These are phyloP conservation scores for Gamsiella multidivaricata DNA, from an alignment of 192 early-diverging fungal species.

Conservation along the genomic window DNA sequence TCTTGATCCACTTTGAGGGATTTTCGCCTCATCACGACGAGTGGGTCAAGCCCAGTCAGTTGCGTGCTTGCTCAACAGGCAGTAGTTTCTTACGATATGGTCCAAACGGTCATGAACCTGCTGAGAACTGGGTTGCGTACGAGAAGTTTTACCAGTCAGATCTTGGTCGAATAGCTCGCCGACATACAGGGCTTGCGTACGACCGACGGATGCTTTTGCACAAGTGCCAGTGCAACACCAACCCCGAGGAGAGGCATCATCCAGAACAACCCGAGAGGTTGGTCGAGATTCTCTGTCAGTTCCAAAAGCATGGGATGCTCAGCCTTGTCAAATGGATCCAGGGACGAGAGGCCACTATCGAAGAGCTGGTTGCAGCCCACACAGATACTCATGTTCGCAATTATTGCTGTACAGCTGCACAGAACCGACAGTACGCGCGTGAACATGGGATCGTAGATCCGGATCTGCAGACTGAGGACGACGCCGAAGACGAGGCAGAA, in stretches of 20 bases:
- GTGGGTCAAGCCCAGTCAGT: slow-evolving; percentile 56
- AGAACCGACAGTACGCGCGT: slow-evolving; percentile 33
- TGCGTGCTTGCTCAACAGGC: slow-evolving; percentile 53
- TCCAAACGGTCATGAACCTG: slow-evolving; percentile 54
- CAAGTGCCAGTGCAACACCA: slow-evolving; percentile 60
- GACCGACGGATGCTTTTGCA: slow-evolving; percentile 62
- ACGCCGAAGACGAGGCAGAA: slow-evolving; percentile 20
- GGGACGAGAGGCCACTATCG: slow-evolving; percentile 58
- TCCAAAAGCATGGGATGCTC: slow-evolving; percentile 60
- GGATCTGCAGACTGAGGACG: slow-evolving; percentile 29
- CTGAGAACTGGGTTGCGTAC: slow-evolving; percentile 58
- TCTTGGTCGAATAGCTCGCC: slow-evolving; percentile 49
- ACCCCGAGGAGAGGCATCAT: slow-evolving; percentile 56
- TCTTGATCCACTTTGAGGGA: slow-evolving; percentile 65
- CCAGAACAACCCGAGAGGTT: slow-evolving; percentile 66
- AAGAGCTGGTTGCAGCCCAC: slow-evolving; percentile 60
- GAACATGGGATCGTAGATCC: slow-evolving; percentile 32
- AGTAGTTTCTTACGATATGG: slow-evolving; percentile 53
- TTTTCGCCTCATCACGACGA: slow-evolving; percentile 62
- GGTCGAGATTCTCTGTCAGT: slow-evolving; percentile 55
- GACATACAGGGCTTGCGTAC: slow-evolving; percentile 60
- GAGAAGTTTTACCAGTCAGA: slow-evolving; percentile 59
- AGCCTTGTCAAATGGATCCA: slow-evolving; percentile 60
- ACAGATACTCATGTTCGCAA: slow-evolving; percentile 61
- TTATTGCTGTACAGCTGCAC: slow-evolving; percentile 54